Base-by-base conservation (phyloP, 495 filamentous ascomycete genomes). In the Bacidia gigantensis region DNA sequence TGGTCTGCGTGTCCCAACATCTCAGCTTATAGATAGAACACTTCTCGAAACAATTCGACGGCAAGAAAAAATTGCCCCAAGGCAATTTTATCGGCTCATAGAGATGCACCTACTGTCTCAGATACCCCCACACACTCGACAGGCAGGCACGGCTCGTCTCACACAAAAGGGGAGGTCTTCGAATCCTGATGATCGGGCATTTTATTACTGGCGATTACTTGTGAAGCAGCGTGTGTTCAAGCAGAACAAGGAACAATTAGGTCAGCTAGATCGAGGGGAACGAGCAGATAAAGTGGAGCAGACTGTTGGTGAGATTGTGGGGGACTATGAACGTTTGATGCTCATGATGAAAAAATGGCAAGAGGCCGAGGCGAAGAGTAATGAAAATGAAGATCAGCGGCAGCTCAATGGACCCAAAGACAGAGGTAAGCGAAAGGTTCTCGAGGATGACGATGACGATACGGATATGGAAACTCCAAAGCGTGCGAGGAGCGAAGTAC, bases 91-190 rank as follows among this genome's bases (percentile, higher is more conserved):
- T 25, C 80, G 90, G 26, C 72, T 95, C 10, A 68, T 90, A 14
- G 92, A 98, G 66, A 88, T 97, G 80, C 80, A 85, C 51, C 82
- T 95, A 5, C 82, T 96, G 57, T 81, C 81, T 5, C 72, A 69
- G 47, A 82, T 96, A 22, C 80, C 87, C 0, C 60, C 69, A 9
- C 66, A 71, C 11, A 73, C 87, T 51, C 77, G 84, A 23, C 72
- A 75, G 25, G 64, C 67, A 2, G 74, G 74, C 11, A 72, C 71
- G 2, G 66, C 67, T 14, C 74, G 80, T 44, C 61, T 82, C 46
- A 77, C 79, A 42, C 74, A 75, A 43, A 76, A 78, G 57, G 71
- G 69, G 38, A 74, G 74, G 25, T 65, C 71, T 0, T 62, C 65
- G 0, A 65, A 81, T 51, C 69, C 67, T n/a, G 66, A 78, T 46